phyloP scores from a whole-genome alignment of 208 protist genomes.

The Trypanosoma caninum region DNA sequence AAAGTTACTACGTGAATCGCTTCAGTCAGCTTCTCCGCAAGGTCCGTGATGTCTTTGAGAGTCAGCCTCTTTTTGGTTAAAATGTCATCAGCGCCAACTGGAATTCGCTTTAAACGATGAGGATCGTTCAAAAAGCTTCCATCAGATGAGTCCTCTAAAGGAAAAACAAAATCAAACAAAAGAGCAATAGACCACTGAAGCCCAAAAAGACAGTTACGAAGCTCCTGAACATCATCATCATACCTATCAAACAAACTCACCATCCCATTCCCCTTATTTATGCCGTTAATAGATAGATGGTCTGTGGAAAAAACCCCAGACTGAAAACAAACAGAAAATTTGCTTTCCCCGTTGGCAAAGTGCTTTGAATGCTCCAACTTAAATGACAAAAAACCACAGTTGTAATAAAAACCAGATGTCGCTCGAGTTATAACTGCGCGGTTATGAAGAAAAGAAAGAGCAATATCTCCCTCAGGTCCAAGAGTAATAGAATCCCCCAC shows the following conservation, averaged over 20 bases:
- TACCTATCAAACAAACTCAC: constrained; percentile 21
- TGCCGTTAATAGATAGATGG: background rate
- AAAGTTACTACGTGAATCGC: constrained; percentile 40
- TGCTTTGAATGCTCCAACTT: constrained; percentile 32
- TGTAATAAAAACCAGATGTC: constrained; percentile 26
- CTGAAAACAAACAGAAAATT: constrained; percentile 45
- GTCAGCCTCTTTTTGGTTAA: constrained; percentile 23
- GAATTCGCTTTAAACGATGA: background rate
- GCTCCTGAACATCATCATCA: constrained; percentile 27
- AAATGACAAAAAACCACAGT: constrained; percentile 24
- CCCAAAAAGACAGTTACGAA: constrained; percentile 50
- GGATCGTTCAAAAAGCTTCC: background rate
- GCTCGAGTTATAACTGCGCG: constrained; percentile 29
- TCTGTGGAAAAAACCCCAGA: constrained; percentile 5
- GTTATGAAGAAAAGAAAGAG: constrained; percentile 40
- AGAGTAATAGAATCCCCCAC: constrained; percentile 31
- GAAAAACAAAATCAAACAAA: constrained; percentile 65
- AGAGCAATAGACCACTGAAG: constrained; percentile 65
- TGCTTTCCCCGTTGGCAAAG: constrained; percentile 41
- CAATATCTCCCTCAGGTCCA: constrained; percentile 34
- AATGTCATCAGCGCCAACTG: constrained; percentile 28
- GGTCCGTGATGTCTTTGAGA: constrained; percentile 12
- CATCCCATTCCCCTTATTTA: constrained; percentile 2
- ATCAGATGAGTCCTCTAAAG: constrained; percentile 1
- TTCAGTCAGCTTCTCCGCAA: constrained; percentile 38